phyloP scores from a whole-genome alignment of 805 yeast species.

The Kluyveromyces lactis region DNA sequence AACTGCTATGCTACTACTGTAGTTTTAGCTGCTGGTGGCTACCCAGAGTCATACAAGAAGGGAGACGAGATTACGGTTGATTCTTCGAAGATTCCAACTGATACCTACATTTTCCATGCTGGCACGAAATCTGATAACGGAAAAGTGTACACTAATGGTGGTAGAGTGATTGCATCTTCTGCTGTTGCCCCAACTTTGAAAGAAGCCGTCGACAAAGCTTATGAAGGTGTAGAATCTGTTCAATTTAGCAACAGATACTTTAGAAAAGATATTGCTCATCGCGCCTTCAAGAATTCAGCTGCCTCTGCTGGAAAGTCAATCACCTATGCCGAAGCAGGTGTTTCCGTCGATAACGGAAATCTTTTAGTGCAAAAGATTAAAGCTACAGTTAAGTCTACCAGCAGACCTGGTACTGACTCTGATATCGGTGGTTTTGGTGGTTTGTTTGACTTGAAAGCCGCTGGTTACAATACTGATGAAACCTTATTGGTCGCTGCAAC shows the following conservation, averaged over 20 bases:
- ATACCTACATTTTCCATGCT: slow-evolving; percentile 83
- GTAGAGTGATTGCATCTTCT: slow-evolving; percentile 93
- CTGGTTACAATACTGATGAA: slow-evolving; percentile 71
- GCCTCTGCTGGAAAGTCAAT: slow-evolving; percentile 34
- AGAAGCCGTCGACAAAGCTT: slow-evolving; percentile 80
- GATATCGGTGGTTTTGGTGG: slow-evolving; percentile 99
- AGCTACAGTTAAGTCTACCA: slow-evolving; percentile 82
- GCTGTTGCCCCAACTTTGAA: slow-evolving; percentile 70
- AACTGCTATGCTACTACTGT: slow-evolving; percentile 79
- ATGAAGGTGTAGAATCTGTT: slow-evolving; percentile 73
- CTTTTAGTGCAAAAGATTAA: slow-evolving; percentile 83
- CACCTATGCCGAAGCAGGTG: slow-evolving; percentile 95
- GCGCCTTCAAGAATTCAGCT: slow-evolving; percentile 59
- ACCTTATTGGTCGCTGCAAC: slow-evolving; percentile 94
- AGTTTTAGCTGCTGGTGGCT: slow-evolving; percentile 94
- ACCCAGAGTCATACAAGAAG: slow-evolving; percentile 80
- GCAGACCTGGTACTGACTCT: slow-evolving; percentile 93
- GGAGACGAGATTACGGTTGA: slow-evolving; percentile 73
- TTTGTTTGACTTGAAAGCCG: slow-evolving; percentile 77
- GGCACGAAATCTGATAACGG: slow-evolving; percentile 64
- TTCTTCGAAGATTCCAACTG: slow-evolving; percentile 20
- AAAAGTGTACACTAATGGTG: slow-evolving; percentile 77
- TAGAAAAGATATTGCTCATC: slow-evolving; percentile 92
- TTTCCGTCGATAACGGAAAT: slow-evolving; percentile 94
- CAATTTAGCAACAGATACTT: slow-evolving; percentile 67